Evolutionary conservation across 1,284 basidiomycete species (phyloP).

Genomic region (Meripilus lineatus): DNA sequence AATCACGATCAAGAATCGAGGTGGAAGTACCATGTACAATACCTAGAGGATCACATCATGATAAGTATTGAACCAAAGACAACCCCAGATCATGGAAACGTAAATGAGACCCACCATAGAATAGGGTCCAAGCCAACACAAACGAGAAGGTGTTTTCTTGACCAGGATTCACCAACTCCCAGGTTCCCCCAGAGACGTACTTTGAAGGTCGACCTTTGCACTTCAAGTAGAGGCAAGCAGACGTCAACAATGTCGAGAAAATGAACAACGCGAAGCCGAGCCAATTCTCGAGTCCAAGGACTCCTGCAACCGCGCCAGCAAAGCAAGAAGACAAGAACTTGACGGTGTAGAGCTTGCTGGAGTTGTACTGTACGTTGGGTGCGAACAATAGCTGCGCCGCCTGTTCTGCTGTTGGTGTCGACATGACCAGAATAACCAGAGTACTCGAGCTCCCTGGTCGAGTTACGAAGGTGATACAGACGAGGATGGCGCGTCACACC

Average conservation of each 20-base stretch:
- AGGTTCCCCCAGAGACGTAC: slow-evolving; percentile 56
- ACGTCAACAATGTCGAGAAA: slow-evolving; percentile 59
- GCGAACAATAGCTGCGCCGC: slow-evolving; percentile 63
- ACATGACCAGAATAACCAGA: slow-evolving; percentile 12
- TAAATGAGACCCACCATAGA: slow-evolving; percentile 71
- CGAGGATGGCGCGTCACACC: too few species aligned
- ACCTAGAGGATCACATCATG: slow-evolving; percentile 14
- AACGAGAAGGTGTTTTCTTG: slow-evolving; percentile 86
- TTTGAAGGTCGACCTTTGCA: slow-evolving; percentile 57
- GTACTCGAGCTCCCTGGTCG: too few species aligned
- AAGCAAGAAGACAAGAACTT: slow-evolving; percentile 80
- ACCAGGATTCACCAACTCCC: slow-evolving; percentile 71
- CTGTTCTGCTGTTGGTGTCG: slow-evolving; percentile 33
- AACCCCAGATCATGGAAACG: too few species aligned
- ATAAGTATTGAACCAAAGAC: too few species aligned
- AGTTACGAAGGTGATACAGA: too few species aligned
- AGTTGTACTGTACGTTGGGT: slow-evolving; percentile 71
- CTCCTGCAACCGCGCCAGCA: slow-evolving; percentile 79
- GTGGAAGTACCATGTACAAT: slow-evolving; percentile 26
- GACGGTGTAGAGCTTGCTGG: slow-evolving; percentile 50
- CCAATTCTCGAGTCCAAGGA: slow-evolving; percentile 82
- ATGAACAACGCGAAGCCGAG: slow-evolving; percentile 78
- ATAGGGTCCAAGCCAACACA: slow-evolving; percentile 84
- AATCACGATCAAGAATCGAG: slow-evolving; percentile 11
- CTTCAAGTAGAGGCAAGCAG: slow-evolving; percentile 64